Conservation (phyloP, 2,329 filamentous ascomycete genomes). For the Hypoxylon sp. region DNA sequence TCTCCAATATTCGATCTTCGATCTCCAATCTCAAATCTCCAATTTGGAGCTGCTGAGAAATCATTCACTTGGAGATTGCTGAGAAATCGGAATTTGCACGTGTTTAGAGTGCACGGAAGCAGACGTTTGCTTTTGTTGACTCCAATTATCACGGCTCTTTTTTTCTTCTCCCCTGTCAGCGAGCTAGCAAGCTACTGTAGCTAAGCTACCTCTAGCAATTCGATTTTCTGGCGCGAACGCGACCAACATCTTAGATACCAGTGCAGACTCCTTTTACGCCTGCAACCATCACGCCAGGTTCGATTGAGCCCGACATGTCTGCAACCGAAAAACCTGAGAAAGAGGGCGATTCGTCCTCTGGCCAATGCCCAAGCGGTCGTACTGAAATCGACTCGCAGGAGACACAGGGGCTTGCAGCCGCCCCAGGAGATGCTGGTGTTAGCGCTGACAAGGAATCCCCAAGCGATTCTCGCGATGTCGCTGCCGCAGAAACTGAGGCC, state of each 20-base stretch:
- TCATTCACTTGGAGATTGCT: background rate
- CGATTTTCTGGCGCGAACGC: background rate
- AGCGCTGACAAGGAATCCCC: conserved; percentile 4
- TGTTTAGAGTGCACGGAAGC: background rate
- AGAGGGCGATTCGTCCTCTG: conserved; percentile 2
- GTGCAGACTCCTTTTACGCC: background rate
- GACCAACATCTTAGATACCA: background rate
- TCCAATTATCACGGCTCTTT: background rate
- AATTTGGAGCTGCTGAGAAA: conserved; percentile 5
- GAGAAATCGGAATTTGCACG: conserved; percentile 6
- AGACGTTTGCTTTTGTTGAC: background rate
- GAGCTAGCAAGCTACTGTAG: conserved; percentile 1
- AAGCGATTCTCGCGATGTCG: conserved; percentile 1
- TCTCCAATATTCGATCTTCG: background rate
- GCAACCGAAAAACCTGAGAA: conserved; percentile 1
- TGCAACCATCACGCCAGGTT: background rate
- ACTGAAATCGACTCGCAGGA: background rate
- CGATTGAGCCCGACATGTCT: background rate
- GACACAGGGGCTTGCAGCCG: conserved; percentile 4
- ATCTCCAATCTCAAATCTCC: background rate
- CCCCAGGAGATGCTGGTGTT: background rate
- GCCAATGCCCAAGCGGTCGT: conserved; percentile 1
- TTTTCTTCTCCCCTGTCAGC: background rate
- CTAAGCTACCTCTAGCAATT: background rate
- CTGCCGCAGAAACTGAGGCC: background rate